phyloP scores from a whole-genome alignment of 768 basidiomycete species.

The Amanita inopinata region DNA sequence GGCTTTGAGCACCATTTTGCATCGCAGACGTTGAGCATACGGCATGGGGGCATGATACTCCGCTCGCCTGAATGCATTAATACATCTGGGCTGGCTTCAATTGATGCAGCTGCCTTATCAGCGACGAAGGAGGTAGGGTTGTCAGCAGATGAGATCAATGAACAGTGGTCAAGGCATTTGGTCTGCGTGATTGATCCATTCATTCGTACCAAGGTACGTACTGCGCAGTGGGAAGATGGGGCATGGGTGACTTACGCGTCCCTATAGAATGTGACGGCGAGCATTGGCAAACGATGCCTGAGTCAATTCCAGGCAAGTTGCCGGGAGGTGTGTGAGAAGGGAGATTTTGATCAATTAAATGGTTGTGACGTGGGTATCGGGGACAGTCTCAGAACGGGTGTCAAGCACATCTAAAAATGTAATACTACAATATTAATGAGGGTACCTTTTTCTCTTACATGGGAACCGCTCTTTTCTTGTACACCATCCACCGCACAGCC shows the following conservation, averaged over 20 bases:
- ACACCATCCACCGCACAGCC: constrained; percentile 2
- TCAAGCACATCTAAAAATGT: too few species aligned
- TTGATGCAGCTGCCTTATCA: background rate
- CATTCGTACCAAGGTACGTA: constrained; percentile 26
- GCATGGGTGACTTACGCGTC: too few species aligned
- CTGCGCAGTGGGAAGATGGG: background rate
- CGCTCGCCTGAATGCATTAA: constrained; percentile 4
- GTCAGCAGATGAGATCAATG: background rate
- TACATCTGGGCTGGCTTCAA: background rate
- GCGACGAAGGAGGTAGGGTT: background rate
- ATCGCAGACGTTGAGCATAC: constrained; percentile 24
- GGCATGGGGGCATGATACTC: constrained; percentile 28
- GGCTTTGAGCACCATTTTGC: constrained; percentile 26
- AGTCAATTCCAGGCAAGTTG: background rate
- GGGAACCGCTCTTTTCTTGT: constrained; percentile 4
- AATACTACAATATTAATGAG: too few species aligned
- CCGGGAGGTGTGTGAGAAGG: background rate
- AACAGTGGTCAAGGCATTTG: background rate
- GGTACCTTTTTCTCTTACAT: too few species aligned
- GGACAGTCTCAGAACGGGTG: background rate
- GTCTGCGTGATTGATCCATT: constrained; percentile 31
- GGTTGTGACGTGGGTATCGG: background rate
- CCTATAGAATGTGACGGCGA: constrained; percentile 13
- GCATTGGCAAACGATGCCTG: constrained; percentile 1
- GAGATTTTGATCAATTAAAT: background rate